Base-by-base conservation (phyloP, 2,329 filamentous ascomycete species). In the Leptographium galeiforme region DNA sequence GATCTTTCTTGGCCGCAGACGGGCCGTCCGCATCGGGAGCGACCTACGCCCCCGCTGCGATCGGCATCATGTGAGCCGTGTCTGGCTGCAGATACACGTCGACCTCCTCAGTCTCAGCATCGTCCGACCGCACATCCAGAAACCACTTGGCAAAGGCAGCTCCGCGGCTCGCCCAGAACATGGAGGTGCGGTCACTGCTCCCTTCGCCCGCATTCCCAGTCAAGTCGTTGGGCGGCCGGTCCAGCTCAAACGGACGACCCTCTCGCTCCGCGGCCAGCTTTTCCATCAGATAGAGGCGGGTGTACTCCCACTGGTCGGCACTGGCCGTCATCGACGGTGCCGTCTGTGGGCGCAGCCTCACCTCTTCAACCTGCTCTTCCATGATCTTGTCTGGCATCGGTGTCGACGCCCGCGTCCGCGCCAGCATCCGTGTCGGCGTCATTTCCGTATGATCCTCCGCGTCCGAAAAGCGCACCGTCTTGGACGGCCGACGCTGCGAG, bases 391-490 rank as follows among this genome's bases (percentile, higher is more conserved):
- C 8, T 3, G n/a, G 14, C 40, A 36, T 40, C 4, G 10, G 5
- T 33, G 38, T 44, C 6, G 12, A 4, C 18, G 10, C n/a, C 13
- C 8, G 16, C n/a, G 16, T 30, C 12, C 30, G 13, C 3, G 48
- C 18, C n/a, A 13, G 18, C 11, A 39, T 13, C 8, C 3, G 32
- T 16, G 2, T 13, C 25, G 25, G 25, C 25, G 25, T 25, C 25
- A 2, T 5, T 25, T 25, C 25, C 25, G 5, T 25, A 13, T 36
- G 4, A 13, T 10, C 34, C 1, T 49, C 34, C 6, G 56, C 53
- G 16, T 59, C 56, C 0, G 53, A 58, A 25, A 60, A 60, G 2
- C 52, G 56, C 13, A 60, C 57, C 8, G 55, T 50, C 40, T 59
- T 60, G 8, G 58, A 54, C 10, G 56, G 57, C 0, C 57, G 55